Evolutionary conservation across 495 filamentous ascomycete species (phyloP).

Genomic region (Podospora pseudoanserina): DNA sequence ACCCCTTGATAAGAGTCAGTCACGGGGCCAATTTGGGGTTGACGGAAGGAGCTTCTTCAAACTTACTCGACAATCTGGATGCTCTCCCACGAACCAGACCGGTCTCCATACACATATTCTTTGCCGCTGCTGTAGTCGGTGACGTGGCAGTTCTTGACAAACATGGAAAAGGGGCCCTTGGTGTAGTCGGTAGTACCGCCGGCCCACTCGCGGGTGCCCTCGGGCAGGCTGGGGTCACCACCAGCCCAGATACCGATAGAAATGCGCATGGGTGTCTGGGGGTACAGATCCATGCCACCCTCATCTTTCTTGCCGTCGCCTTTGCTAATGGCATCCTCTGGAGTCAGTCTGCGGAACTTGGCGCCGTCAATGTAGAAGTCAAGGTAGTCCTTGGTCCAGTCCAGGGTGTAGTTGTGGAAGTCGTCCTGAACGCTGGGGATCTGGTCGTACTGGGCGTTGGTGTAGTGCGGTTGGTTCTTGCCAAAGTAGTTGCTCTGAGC

Average conservation of each 20-base stretch:
- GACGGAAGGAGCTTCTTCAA: neutral
- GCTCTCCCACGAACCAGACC: slow-evolving; percentile 62
- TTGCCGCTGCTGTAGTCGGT: slow-evolving; percentile 66
- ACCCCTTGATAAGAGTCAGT: slow-evolving; percentile 42
- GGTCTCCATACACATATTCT: slow-evolving; percentile 66
- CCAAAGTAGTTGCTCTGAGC: slow-evolving; percentile 85
- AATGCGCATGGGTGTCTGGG: slow-evolving; percentile 83
- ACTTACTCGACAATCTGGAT: slow-evolving; percentile 65
- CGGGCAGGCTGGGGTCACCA: slow-evolving; percentile 61
- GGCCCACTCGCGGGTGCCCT: slow-evolving; percentile 65
- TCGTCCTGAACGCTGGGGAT: slow-evolving; percentile 37
- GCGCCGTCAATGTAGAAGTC: slow-evolving; percentile 70
- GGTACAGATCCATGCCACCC: slow-evolving; percentile 62
- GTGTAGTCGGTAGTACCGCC: slow-evolving; percentile 71
- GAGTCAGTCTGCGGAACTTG: slow-evolving; percentile 63
- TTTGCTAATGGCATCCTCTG: slow-evolving; percentile 47
- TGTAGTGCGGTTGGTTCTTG: slow-evolving; percentile 57
- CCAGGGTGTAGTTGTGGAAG: slow-evolving; percentile 79
- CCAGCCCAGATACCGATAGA: slow-evolving; percentile 85
- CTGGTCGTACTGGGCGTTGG: slow-evolving; percentile 55
- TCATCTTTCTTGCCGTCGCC: neutral
- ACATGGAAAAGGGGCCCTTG: slow-evolving; percentile 71
- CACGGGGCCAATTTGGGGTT: neutral
- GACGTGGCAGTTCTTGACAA: slow-evolving; percentile 61
- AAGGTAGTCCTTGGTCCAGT: slow-evolving; percentile 71